Conservation (phyloP, 768 basidiomycete species). For the Termitomyces sp. region DNA sequence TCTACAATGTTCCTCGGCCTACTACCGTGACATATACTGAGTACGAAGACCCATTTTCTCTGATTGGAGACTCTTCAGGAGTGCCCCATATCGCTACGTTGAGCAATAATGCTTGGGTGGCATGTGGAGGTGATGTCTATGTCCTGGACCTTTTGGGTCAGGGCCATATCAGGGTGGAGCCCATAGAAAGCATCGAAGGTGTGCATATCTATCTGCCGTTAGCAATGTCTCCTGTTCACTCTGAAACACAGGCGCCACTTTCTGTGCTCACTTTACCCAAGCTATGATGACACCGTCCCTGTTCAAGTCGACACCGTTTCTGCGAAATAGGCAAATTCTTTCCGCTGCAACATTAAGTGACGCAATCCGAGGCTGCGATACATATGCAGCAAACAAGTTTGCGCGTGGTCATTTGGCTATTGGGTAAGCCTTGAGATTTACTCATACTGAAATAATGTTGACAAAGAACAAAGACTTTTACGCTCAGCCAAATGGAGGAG, state of each 20-base stretch:
- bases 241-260: slow-evolving; percentile 22
- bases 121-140: slow-evolving; percentile 65
- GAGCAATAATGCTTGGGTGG: slow-evolving; percentile 73
- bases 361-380: slow-evolving; percentile 67
- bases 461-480: slow-evolving; percentile 38
- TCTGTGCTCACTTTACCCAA: slow-evolving; percentile 51
- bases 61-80: slow-evolving; percentile 45
- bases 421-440: slow-evolving; percentile 35
- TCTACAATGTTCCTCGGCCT: slow-evolving; percentile 43
- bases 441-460: neutral
- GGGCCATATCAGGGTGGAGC: slow-evolving; percentile 64
- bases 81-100: slow-evolving; percentile 48
- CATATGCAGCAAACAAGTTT: slow-evolving; percentile 53
- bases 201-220: neutral
- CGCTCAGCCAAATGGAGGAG: slow-evolving; percentile 66
- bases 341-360: slow-evolving; percentile 50
- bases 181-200: slow-evolving; percentile 32
- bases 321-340: slow-evolving; percentile 46
- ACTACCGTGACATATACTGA: slow-evolving; percentile 70
- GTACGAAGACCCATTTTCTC: slow-evolving; percentile 66
- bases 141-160: slow-evolving; percentile 72
- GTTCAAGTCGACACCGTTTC: slow-evolving; percentile 48
- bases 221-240: neutral
- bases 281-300: slow-evolving; percentile 37
- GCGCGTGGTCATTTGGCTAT: slow-evolving; percentile 37